phyloP scores from a whole-genome alignment of 768 basidiomycete species.

The Porpolomopsis calyptriformis region DNA sequence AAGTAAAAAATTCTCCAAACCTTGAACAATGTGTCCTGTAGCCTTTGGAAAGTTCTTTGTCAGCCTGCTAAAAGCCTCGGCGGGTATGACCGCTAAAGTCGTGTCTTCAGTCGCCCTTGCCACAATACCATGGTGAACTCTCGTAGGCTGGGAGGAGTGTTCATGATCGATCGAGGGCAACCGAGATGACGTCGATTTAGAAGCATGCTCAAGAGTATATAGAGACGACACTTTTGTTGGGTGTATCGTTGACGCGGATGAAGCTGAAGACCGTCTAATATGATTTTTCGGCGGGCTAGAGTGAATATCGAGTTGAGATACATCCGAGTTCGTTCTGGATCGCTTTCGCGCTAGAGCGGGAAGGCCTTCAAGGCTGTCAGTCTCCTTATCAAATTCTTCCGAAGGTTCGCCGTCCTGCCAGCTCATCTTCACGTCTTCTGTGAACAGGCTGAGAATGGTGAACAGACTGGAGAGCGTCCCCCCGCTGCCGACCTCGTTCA shows the following conservation, averaged over 20 bases:
- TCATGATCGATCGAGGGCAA: conserved; percentile 2
- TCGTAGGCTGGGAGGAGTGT: conserved; percentile 18
- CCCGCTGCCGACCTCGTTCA: conserved; percentile 93
- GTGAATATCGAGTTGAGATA: conserved; percentile 47
- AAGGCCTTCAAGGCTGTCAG: background rate
- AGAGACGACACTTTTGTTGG: conserved; percentile 23
- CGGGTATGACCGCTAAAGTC: conserved; percentile 96
- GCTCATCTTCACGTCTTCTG: conserved; percentile 83
- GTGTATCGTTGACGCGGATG: conserved; percentile 61
- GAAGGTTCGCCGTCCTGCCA: conserved; percentile 62
- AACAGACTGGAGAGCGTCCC: conserved; percentile 94
- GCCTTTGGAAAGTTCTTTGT: conserved; percentile 97
- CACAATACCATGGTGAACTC: conserved; percentile 60
- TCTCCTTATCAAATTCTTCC: background rate
- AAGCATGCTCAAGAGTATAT: conserved; percentile 12
- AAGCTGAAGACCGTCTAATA: conserved; percentile 44
- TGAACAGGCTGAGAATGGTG: conserved; percentile 93
- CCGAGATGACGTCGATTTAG: conserved; percentile 2
- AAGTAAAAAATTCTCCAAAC: conserved; percentile 27
- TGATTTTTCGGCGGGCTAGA: conserved; percentile 19
- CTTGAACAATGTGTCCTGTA: conserved; percentile 92
- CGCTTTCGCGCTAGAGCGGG: conserved; percentile 18
- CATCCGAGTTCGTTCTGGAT: conserved; percentile 49
- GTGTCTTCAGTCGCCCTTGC: conserved; percentile 92
- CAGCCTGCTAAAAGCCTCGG: conserved; percentile 87